These are phyloP conservation scores for Neospermospora avenae DNA, from an alignment of 2,329 filamentous ascomycete species.

Conservation along the genomic window DNA sequence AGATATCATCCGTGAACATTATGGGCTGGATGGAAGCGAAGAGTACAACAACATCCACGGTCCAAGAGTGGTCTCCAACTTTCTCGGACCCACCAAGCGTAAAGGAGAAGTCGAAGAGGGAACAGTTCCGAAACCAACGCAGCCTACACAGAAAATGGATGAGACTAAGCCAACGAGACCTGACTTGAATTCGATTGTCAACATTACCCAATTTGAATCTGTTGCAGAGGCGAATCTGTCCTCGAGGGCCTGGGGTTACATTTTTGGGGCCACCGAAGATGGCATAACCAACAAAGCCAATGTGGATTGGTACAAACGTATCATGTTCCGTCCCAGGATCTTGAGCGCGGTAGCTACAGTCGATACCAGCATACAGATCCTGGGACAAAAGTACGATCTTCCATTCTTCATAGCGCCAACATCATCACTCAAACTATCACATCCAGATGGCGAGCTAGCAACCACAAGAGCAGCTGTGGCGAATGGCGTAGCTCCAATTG, in stretches of 20 bases:
- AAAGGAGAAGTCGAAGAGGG: not conserved
- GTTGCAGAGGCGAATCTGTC: constrained; percentile 51
- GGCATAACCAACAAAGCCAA: constrained; percentile 57
- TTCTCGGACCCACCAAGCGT: not conserved
- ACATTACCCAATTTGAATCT: constrained; percentile 42
- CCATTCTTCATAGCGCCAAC: constrained; percentile 62
- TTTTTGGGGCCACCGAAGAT: constrained; percentile 64
- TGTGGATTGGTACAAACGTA: constrained; percentile 47
- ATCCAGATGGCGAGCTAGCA: constrained; percentile 58
- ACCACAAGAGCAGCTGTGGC: constrained; percentile 49
- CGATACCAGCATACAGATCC: constrained; percentile 46
- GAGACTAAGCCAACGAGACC: not conserved
- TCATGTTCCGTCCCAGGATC: constrained; percentile 55
- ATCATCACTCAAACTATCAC: constrained; percentile 58
- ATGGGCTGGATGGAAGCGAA: constrained; percentile 49
- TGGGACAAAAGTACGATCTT: constrained; percentile 47
- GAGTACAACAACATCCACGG: constrained; percentile 40
- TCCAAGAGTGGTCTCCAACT: not conserved
- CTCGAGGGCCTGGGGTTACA: constrained; percentile 63
- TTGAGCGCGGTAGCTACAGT: constrained; percentile 52
- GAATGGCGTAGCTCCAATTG: constrained; percentile 49
- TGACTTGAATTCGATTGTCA: constrained; percentile 2
- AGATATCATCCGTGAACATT: constrained; percentile 44
- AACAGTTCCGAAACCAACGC: not conserved
- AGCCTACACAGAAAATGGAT: not conserved